Evolutionary conservation across 1,284 basidiomycete genomes (phyloP), one percentile per base, ranked within the genome.

Genomic region (Schizopora paradoxa): DNA sequence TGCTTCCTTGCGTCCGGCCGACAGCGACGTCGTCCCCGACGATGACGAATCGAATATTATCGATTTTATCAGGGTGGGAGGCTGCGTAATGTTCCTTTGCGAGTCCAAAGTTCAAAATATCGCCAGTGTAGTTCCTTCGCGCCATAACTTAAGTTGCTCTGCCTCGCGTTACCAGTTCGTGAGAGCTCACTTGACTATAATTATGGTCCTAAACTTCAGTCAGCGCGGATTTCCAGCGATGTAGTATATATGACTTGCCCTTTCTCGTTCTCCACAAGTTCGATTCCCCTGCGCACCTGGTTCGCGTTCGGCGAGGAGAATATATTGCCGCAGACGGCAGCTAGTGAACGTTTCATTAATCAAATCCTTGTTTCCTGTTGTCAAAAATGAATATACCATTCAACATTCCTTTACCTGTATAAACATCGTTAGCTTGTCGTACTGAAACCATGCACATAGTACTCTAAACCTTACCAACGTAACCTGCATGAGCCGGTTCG

Each of bases 11-110:
- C 1, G 76, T 75, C 53, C 73, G 76, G 2, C 87, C 86, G 11
- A 97, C 92, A 1, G 91, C 82, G 11, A 94, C 90, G 62, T 97
- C 93, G 62, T 97, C 93, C 6, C 86, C 90, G 8, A 96, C 91
- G 48, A 93, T 76, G 32, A 95, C 69, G 51, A 96, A 88, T 55
- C 79, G 83, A 56, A 93, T 77, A 25, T 73, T 70, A 40, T 82
- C 70, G 0, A 78, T 72, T 56, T 80, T 83, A 18, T 77, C 73
- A 0, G 86, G 80, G 51, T 89, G 77, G 27, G 73, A 66, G 0
- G 87, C 82, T 2, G 83, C 76, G 57, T 84, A 84, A 51, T 90
- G 84, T 61, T 97, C 93, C 53, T 84, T 90, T 3, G 91, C 91
- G 5, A 97, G 75, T 34, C 93, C 92, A 58, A 97, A 96, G 61